Evolutionary conservation across 352 stramenopile genomes (phyloP).

Genomic region (Globisporangium okanoganense): DNA sequence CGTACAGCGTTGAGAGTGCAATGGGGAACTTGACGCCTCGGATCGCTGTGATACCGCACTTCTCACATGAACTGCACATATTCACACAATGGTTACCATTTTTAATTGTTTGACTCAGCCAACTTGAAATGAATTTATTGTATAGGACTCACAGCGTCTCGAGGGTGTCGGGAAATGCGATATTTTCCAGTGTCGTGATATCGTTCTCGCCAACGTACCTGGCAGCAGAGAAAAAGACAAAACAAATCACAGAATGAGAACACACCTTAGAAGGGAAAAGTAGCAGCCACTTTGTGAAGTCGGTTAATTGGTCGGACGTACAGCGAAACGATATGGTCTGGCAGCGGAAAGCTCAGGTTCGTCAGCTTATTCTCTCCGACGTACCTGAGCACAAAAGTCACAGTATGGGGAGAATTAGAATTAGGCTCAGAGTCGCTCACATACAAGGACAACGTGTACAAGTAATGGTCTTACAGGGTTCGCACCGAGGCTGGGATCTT

Average conservation of each 20-base stretch:
- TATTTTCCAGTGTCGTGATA: conserved; percentile 30
- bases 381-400: neutral
- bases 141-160: conserved; percentile 22
- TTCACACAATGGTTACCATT: neutral
- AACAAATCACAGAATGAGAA: neutral
- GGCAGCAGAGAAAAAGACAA: neutral
- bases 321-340: neutral
- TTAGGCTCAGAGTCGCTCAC: neutral
- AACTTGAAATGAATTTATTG: neutral
- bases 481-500: conserved; percentile 1
- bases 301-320: neutral
- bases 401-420: too few relatives aligned
- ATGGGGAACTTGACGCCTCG: conserved; percentile 24
- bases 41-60: conserved; percentile 19
- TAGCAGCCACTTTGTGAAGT: neutral
- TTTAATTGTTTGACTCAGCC: neutral
- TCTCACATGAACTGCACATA: conserved; percentile 12
- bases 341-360: conserved; percentile 1
- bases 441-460: neutral
- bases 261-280: neutral
- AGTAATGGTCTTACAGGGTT: neutral
- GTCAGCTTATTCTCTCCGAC: neutral
- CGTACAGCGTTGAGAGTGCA: conserved; percentile 36
- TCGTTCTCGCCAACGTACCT: conserved; percentile 33
- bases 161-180: conserved; percentile 40